phyloP scores from a whole-genome alignment of 106 monocot species.

The Narthecium ossifragum region DNA sequence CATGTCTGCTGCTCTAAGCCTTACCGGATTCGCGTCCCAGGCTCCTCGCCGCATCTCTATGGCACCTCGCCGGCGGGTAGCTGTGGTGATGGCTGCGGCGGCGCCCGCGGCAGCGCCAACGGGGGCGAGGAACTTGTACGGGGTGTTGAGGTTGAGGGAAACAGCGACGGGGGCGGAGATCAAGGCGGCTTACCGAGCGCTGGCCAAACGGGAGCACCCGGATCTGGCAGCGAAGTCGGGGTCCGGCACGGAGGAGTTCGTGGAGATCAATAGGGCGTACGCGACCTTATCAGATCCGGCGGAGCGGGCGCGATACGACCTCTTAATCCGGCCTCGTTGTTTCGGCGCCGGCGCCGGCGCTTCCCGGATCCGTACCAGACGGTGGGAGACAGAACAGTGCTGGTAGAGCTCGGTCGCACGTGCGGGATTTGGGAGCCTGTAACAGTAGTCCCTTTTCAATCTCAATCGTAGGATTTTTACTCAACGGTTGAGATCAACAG shows the following conservation, averaged over 20 bases:
- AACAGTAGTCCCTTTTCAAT: background rate
- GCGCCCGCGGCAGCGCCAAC: background rate
- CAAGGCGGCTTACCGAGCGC: constrained; percentile 51
- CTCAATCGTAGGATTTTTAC: background rate
- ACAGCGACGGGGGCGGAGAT: constrained; percentile 42
- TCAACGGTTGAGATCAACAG: background rate
- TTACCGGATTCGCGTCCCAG: no score
- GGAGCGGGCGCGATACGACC: constrained; percentile 17
- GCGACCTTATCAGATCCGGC: constrained; percentile 27
- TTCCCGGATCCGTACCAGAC: background rate
- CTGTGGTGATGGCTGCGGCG: background rate
- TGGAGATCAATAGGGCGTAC: constrained; percentile 36
- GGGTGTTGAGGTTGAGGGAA: constrained; percentile 34
- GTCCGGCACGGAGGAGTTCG: constrained; percentile 12
- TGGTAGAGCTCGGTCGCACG: no score
- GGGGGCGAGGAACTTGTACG: constrained; percentile 23
- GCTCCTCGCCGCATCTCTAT: no score
- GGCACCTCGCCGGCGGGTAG: background rate
- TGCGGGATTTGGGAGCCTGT: background rate
- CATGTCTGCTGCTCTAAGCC: no score
- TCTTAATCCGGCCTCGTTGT: background rate
- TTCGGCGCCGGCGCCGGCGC: constrained; percentile 4
- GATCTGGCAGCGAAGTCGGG: constrained; percentile 16
- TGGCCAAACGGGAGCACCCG: constrained; percentile 63
- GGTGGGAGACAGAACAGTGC: constrained; percentile 53